Evolutionary conservation across 768 basidiomycete species (phyloP).

Genomic region (Candolleomyces aberdarensis): DNA sequence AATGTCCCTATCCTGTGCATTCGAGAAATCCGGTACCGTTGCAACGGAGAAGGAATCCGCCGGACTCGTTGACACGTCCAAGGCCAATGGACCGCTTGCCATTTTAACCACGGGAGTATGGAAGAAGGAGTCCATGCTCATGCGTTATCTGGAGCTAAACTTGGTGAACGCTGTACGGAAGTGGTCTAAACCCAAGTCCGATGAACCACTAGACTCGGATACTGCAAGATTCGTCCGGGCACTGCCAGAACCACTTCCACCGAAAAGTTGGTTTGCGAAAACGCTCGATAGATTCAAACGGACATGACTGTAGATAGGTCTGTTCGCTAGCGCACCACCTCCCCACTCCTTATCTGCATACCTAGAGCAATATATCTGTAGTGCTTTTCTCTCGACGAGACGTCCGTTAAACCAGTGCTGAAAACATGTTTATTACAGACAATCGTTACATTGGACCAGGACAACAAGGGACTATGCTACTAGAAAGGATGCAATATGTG

Average conservation of each 20-base stretch:
- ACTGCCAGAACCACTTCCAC: slow-evolving; percentile 8
- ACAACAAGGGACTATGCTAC: too few relatives aligned
- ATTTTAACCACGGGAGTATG: slow-evolving; percentile 74
- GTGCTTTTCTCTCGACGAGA: too few relatives aligned
- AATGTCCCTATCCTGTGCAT: slow-evolving; percentile 18
- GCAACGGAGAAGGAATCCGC: slow-evolving; percentile 21
- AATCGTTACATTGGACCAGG: too few relatives aligned
- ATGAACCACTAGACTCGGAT: slow-evolving; percentile 15
- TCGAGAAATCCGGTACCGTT: slow-evolving; percentile 22
- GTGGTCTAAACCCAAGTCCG: slow-evolving; percentile 31
- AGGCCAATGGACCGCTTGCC: slow-evolving; percentile 48
- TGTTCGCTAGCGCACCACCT: too few relatives aligned
- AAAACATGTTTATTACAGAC: too few relatives aligned
- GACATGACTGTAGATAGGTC: not conserved
- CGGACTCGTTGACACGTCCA: slow-evolving; percentile 1
- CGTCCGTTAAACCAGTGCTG: too few relatives aligned
- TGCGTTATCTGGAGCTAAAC: slow-evolving; percentile 58
- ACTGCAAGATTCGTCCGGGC: slow-evolving; percentile 29
- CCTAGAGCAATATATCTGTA: too few relatives aligned
- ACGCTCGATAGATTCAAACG: not conserved
- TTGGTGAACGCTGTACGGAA: slow-evolving; percentile 45
- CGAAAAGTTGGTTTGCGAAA: not conserved
- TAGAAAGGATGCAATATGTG: too few relatives aligned
- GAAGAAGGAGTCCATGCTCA: slow-evolving; percentile 56
- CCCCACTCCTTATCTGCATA: too few relatives aligned